Conservation (phyloP, 371 early-diverging fungal genomes). For the Conidiobolus incongruus region DNA sequence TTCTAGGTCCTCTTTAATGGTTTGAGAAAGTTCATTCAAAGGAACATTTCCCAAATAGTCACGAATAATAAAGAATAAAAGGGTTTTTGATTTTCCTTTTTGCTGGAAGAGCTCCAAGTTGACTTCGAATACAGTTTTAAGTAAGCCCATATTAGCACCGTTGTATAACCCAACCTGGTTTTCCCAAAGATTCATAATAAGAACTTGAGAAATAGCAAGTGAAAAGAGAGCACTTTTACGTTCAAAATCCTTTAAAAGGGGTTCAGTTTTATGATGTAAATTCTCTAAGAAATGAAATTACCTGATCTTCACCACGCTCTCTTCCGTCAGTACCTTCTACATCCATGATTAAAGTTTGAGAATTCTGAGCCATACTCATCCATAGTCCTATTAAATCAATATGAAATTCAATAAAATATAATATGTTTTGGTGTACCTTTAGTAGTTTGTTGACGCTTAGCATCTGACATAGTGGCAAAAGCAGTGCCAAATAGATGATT, state of each 20-base stretch:
- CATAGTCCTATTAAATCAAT: constrained; percentile 44
- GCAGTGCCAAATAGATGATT: constrained; percentile 81
- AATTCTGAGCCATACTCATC: constrained; percentile 63
- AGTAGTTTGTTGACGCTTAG: constrained; percentile 71
- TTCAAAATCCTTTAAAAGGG: constrained; percentile 62
- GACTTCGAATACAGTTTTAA: constrained; percentile 95
- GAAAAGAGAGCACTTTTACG: constrained; percentile 93
- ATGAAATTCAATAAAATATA: neutral
- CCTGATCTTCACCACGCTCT: constrained; percentile 93
- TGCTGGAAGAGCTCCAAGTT: constrained; percentile 86
- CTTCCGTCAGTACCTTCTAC: constrained; percentile 98
- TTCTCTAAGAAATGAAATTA: constrained; percentile 5
- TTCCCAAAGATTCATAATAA: constrained; percentile 95
- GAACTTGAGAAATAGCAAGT: constrained; percentile 81
- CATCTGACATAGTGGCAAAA: constrained; percentile 85
- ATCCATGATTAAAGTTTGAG: constrained; percentile 81
- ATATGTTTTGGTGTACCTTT: constrained; percentile 29
- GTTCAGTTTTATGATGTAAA: neutral
- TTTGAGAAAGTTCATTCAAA: constrained; percentile 47
- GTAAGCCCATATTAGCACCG: constrained; percentile 94
- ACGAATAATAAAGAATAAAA: constrained; percentile 84
- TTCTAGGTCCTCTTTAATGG: constrained; percentile 61
- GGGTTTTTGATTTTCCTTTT: constrained; percentile 53
- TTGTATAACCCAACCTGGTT: constrained; percentile 93
- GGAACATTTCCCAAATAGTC: constrained; percentile 84